Conservation (phyloP, 169 alveolate species). For the Plasmodium cynomolgi region DNA sequence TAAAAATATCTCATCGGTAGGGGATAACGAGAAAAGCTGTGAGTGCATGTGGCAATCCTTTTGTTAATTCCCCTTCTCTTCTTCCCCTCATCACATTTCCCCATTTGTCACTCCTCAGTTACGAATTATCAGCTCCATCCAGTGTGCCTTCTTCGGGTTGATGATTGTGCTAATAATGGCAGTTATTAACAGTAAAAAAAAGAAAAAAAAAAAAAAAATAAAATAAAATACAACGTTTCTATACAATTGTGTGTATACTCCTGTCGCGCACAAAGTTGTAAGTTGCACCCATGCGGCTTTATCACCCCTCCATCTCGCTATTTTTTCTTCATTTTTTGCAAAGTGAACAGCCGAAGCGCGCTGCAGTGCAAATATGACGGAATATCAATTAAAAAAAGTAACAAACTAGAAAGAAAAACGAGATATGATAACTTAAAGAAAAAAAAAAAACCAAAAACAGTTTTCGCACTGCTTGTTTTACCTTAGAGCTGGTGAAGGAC, state of each 20-base stretch:
- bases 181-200: conserved; percentile 15
- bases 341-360: conserved; percentile 14
- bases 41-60: not conserved
- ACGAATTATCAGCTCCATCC: conserved; percentile 65
- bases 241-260: not conserved
- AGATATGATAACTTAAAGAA: not conserved
- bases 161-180: conserved; percentile 26
- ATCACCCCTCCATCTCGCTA: not conserved
- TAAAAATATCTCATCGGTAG: conserved; percentile 50
- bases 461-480: not conserved
- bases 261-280: not conserved
- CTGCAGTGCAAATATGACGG: conserved; percentile 47
- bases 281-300: not conserved
- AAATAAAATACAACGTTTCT: not conserved
- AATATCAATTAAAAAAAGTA: conserved; percentile 60
- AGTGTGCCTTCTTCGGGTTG: conserved; percentile 53
- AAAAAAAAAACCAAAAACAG: not conserved
- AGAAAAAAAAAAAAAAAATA: not conserved
- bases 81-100: not conserved
- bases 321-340: not conserved
- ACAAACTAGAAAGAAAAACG: not conserved
- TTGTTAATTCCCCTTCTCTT: not conserved
- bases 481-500: conserved; percentile 47
- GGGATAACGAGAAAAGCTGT: not conserved
- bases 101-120: conserved; percentile 11